Conservation (phyloP, 768 basidiomycete genomes). For the Butyriboletus loyo region DNA sequence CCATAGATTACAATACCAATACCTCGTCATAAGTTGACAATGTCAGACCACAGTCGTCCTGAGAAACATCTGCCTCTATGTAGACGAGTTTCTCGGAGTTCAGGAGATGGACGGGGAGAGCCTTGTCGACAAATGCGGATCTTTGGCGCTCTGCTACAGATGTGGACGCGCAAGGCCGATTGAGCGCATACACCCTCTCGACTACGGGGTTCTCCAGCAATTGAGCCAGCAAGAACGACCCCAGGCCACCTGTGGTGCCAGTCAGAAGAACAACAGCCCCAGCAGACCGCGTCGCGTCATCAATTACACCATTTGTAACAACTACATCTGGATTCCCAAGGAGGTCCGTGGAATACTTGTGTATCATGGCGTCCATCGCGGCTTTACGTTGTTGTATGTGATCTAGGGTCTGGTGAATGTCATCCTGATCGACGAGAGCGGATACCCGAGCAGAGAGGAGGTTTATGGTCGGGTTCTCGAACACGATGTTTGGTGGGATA, state of each 20-base stretch:
- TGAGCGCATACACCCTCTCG: constrained; percentile 34
- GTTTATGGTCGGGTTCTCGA: constrained; percentile 34
- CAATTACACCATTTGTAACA: not conserved
- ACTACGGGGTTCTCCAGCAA: constrained; percentile 27
- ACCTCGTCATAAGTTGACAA: constrained; percentile 30
- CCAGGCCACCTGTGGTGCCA: constrained; percentile 44
- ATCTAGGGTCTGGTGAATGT: not conserved
- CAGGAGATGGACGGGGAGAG: constrained; percentile 31
- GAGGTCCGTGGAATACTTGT: constrained; percentile 31
- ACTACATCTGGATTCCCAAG: not conserved
- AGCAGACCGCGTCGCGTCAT: not conserved
- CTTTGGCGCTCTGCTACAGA: constrained; percentile 27
- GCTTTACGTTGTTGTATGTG: not conserved
- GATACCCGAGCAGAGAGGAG: not conserved
- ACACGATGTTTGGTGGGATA: constrained; percentile 33
- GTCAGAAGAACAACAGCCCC: constrained; percentile 27
- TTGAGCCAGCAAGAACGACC: constrained; percentile 35
- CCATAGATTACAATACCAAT: constrained; percentile 11
- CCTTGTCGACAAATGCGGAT: constrained; percentile 36
- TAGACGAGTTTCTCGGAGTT: constrained; percentile 33
- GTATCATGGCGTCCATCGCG: constrained; percentile 33
- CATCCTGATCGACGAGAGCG: not conserved
- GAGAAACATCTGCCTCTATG: constrained; percentile 37
- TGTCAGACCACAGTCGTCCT: constrained; percentile 29
- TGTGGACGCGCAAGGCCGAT: constrained; percentile 20